Base-by-base conservation (phyloP, 2,329 filamentous ascomycete species). In the Fusarium tjaetaba region DNA sequence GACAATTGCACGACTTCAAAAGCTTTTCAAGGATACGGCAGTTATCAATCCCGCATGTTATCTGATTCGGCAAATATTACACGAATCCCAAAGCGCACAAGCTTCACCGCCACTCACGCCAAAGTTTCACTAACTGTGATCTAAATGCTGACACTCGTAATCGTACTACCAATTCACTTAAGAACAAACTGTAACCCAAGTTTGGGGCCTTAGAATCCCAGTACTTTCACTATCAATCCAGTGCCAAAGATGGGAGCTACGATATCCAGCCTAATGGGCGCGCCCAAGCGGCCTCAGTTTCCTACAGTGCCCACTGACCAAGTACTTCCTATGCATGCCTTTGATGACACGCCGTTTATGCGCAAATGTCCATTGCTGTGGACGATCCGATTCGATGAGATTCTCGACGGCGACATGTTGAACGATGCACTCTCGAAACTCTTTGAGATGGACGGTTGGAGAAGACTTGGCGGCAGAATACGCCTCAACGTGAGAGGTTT, bases 391-490 rank as follows among this genome's bases (percentile, higher is more conserved):
- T 73, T 74, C 20, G 45, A 74, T 51, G 67, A 72, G n/a, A 61
- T 68, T 6, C 80, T 87, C 4, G 84, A 87, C 60, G 72, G 78
- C 0, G 74, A 82, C 0, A 83, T 79, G 26, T 77, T 87, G 28
- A 53, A 65, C 15, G 11, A 28, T 6, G 55, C 68, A 10, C 32
- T 68, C 1, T 53, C 42, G 4, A 43, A 60, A 24, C 53, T 72
- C 56, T 39, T 75, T 16, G 36, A 82, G 15, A 81, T 78, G 18
- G 82, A 81, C 0, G 82, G 82, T 28, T 87, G 85, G 85, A 80
- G 79, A 24, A 85, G 84, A 64, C 68, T 87, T 2, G 84, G 84
- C 0, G 85, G 84, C 20, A 80, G 71, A 28, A 45, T 70, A 11
- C 42, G 73, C 10, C 26, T 61, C 6, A 68, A 43, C 16, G 64